These are phyloP conservation scores for Neotropicomus parvogracilis DNA, from an alignment of 1,284 basidiomycete species.

Conservation along the genomic window DNA sequence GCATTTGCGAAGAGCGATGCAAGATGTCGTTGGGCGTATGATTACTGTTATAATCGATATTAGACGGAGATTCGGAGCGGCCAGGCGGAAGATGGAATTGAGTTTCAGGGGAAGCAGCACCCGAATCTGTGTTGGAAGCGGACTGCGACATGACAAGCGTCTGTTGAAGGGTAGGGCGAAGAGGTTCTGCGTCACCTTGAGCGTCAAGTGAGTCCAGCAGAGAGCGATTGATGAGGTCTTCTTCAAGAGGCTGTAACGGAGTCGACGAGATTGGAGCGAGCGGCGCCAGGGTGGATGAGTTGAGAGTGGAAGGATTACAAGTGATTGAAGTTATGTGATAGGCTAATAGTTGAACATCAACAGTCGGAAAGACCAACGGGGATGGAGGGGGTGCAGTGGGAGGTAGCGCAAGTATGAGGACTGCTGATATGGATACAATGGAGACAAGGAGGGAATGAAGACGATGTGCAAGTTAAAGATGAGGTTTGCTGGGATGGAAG, in stretches of 20 bases:
- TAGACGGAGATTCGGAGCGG: constrained; percentile 49
- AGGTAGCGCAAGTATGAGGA: constrained; percentile 31
- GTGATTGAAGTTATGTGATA: constrained; percentile 30
- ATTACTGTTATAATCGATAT: constrained; percentile 32
- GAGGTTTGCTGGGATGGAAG: constrained; percentile 17
- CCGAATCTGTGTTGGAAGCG: constrained; percentile 49
- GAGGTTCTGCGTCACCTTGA: constrained; percentile 72
- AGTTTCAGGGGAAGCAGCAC: constrained; percentile 49
- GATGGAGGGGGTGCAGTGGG: constrained; percentile 15
- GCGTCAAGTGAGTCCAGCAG: constrained; percentile 75
- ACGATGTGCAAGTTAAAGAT: constrained; percentile 25
- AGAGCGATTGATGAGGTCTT: constrained; percentile 80
- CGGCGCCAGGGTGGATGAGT: constrained; percentile 62
- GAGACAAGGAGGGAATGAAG: constrained; percentile 23
- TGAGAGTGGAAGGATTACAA: constrained; percentile 30
- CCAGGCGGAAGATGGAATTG: constrained; percentile 48
- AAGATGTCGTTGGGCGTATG: constrained; percentile 36
- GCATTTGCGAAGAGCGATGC: constrained; percentile 34
- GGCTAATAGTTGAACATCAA: constrained; percentile 37
- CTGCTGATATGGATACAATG: constrained; percentile 39
- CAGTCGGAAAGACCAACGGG: constrained; percentile 30
- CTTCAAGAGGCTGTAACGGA: constrained; percentile 52
- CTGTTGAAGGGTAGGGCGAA: constrained; percentile 34
- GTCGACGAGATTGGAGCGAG: constrained; percentile 54
- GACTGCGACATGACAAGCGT: constrained; percentile 30